phyloP scores from a whole-genome alignment of 2,329 filamentous ascomycete species.

The Aureobasidium lini region DNA sequence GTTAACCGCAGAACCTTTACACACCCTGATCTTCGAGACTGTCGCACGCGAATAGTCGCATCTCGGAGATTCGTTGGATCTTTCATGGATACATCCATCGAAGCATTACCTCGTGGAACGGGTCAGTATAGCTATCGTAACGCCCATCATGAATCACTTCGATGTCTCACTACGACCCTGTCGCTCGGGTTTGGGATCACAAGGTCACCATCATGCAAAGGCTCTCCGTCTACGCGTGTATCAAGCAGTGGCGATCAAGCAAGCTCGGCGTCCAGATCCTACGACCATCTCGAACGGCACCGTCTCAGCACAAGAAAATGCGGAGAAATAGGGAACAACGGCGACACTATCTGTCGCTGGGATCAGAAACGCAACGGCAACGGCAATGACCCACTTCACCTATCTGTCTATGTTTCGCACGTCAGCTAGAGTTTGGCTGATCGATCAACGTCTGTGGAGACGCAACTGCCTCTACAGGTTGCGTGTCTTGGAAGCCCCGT shows the following conservation, averaged over 20 bases:
- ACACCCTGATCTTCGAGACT: no score
- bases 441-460: background rate
- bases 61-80: no score
- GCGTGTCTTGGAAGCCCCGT: background rate
- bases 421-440: background rate
- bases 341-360: background rate
- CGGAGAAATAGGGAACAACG: background rate
- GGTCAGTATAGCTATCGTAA: background rate
- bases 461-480: background rate
- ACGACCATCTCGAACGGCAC: background rate
- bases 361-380: constrained; percentile 2
- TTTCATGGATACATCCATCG: no score
- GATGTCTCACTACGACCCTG: background rate
- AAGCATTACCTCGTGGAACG: background rate
- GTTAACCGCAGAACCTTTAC: no score
- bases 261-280: background rate
- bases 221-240: background rate
- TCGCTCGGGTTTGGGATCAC: background rate
- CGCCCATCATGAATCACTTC: background rate
- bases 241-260: background rate
- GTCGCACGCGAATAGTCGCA: no score
- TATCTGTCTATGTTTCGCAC: background rate
- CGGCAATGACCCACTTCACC: background rate
- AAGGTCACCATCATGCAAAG: background rate
- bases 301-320: background rate